phyloP scores from a whole-genome alignment of 2,329 filamentous ascomycete species.

The Nigrograna mackinnonii region DNA sequence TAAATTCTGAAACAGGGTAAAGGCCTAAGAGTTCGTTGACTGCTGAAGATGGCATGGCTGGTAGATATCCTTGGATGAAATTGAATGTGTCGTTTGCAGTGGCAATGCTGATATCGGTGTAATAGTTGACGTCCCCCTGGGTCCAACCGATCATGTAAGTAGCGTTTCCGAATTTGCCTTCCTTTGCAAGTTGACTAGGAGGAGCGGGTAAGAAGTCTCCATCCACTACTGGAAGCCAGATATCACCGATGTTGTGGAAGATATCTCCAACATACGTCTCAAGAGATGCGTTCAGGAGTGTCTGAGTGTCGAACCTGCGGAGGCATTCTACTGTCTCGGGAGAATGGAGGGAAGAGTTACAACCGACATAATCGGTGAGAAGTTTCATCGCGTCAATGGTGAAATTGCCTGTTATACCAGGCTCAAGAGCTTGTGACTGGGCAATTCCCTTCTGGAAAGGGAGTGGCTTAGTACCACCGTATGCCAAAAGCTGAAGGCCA shows the following conservation, averaged over 20 bases:
- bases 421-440: slow-evolving; percentile 54
- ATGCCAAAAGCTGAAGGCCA: slow-evolving; percentile 38
- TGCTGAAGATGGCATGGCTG: slow-evolving; percentile 31
- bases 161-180: slow-evolving; percentile 48
- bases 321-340: slow-evolving; percentile 52
- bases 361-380: slow-evolving; percentile 48
- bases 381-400: slow-evolving; percentile 51
- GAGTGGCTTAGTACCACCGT: slow-evolving; percentile 30
- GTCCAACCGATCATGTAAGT: slow-evolving; percentile 50
- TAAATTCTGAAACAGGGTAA: slow-evolving; percentile 49
- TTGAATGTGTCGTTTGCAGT: slow-evolving; percentile 44
- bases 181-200: slow-evolving; percentile 45
- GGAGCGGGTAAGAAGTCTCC: slow-evolving; percentile 54
- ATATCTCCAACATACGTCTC: slow-evolving; percentile 45
- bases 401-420: slow-evolving; percentile 52
- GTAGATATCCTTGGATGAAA: slow-evolving; percentile 47
- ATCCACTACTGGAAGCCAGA: slow-evolving; percentile 56
- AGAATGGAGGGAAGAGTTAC: slow-evolving; percentile 44
- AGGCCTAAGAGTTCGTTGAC: slow-evolving; percentile 30
- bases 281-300: slow-evolving; percentile 50
- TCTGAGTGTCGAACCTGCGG: slow-evolving; percentile 46
- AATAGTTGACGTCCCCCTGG: slow-evolving; percentile 50
- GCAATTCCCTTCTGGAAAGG: slow-evolving; percentile 40
- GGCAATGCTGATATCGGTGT: slow-evolving; percentile 45
- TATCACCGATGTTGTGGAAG: slow-evolving; percentile 48